Evolutionary conservation across 306 rosid species (phyloP).

Genomic region (Begonia peltatifolia): DNA sequence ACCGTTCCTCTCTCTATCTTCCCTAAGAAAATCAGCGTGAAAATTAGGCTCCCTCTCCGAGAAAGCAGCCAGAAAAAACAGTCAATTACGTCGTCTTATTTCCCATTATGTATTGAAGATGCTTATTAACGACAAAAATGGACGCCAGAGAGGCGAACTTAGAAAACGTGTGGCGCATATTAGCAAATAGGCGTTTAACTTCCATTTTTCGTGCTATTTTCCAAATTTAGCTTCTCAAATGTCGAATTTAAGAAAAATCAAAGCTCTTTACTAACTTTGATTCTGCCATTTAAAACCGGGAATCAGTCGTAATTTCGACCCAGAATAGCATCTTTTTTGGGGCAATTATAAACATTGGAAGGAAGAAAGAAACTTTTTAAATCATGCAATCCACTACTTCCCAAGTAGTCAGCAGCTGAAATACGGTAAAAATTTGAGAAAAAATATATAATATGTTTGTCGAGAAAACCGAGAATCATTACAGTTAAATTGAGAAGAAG

Average conservation of each 20-base stretch:
- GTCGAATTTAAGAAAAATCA: no score
- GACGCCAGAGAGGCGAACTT: not conserved
- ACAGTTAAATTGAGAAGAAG: not conserved
- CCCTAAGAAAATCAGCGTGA: constrained; percentile 17
- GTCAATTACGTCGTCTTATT: not conserved
- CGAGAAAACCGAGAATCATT: not conserved
- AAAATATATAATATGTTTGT: not conserved
- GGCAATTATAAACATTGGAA: no score
- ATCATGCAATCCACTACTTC: no score
- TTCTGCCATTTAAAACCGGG: no score
- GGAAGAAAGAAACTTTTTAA: no score
- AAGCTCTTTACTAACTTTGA: no score
- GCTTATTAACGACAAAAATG: not conserved
- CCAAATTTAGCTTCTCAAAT: not conserved
- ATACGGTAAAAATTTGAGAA: no score
- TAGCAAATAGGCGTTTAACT: constrained; percentile 11
- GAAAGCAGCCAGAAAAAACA: not conserved
- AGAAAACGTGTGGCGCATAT: constrained; percentile 17
- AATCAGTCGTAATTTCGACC: no score
- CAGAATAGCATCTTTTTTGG: no score
- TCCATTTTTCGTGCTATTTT: not conserved
- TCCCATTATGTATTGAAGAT: no score
- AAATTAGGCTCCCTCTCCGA: not conserved
- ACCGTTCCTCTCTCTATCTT: not conserved
- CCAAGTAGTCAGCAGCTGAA: no score